A percentile compares a stretch with the other conserved stretches of the same genome.
These are phyloP conservation scores for Strobilomyces echinocephalus DNA, from an alignment of 768 basidiomycete species.

Conservation along the genomic window DNA sequence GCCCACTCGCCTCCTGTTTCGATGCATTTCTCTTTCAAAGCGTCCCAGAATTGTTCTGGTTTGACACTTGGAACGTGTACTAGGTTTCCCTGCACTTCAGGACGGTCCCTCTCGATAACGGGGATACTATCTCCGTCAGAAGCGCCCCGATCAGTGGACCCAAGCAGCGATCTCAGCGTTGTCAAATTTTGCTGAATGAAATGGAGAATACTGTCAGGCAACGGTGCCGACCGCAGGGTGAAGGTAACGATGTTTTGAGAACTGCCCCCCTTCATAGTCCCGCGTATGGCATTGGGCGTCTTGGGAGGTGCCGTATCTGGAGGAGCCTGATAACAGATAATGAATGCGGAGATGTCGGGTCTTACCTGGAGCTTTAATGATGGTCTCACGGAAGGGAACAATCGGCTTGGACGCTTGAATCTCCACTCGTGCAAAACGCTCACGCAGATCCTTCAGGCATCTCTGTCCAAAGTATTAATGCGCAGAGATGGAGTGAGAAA, in stretches of 20 bases:
- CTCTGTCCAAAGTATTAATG: conserved; percentile 47
- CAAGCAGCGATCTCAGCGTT: conserved; percentile 59
- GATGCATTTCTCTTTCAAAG: conserved; percentile 56
- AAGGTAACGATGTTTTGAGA: conserved; percentile 72
- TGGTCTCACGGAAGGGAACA: conserved; percentile 96
- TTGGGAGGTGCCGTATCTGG: conserved; percentile 87
- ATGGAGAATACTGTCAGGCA: conserved; percentile 65
- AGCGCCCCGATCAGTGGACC: conserved; percentile 31
- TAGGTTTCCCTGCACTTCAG: conserved; percentile 53
- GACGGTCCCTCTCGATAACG: conserved; percentile 35
- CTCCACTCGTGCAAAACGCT: conserved; percentile 89
- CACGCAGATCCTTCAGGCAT: conserved; percentile 92
- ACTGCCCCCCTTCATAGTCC: conserved; percentile 69
- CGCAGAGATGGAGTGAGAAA: background rate
- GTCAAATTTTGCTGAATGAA: conserved; percentile 74
- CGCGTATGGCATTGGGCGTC: conserved; percentile 62
- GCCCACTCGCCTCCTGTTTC: conserved; percentile 77
- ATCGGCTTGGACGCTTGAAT: conserved; percentile 94
- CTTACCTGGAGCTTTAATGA: conserved; percentile 70
- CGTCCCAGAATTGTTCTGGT: conserved; percentile 77
- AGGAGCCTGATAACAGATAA: background rate
- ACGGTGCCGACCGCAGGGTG: conserved; percentile 74
- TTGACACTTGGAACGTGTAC: conserved; percentile 58
- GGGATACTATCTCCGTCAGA: conserved; percentile 7
- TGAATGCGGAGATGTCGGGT: background rate